Base-by-base conservation (phyloP, 352 stramenopile species). In the Peronospora tabacina region DNA sequence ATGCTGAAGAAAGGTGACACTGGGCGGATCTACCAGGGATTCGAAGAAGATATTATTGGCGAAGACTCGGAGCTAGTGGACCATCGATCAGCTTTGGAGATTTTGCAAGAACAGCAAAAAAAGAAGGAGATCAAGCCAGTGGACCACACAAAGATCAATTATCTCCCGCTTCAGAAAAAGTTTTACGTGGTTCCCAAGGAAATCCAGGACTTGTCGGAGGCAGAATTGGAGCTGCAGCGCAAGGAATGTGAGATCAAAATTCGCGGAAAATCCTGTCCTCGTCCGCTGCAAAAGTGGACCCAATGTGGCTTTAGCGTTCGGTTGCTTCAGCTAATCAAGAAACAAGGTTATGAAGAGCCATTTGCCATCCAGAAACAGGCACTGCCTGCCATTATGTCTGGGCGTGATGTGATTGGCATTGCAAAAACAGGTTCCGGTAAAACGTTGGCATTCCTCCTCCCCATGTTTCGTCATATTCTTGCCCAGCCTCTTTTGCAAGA, bases 361-460 rank as follows among this genome's bases (percentile, higher is more conserved):
- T 99, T 98, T 68, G 82, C 96, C 0, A 98, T 99, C 49, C 97
- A 99, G 61, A 82, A 90, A 17, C 96, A 98, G 66, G 84, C 89
- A 3, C 61, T 99, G 15, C 97, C 97, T 26, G 96, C 93, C 13
- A 98, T 99, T 55, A 99, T 99, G 96, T 91, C 87, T 0, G 97
- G 97, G 11, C 77, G 97, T 30, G 97, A 99, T 69, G 91, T 99
- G 2, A 99, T 99, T 59, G 96, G 94, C 11, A 97, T 99, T 54
- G 97, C 97, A 6, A 99, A 98, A 64, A 98, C 94, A n/a, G 94
- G 94, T 7, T 97, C 85, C 1, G 85, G 85, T 38, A 96, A 96
- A 55, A 95, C 85, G 1, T 62, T 95, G 7, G 87, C 85, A n/a
- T 96, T 95, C 41, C 50, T 95, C 20, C 64, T 97, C 20, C 90